These are phyloP conservation scores for Leishmania mexicana DNA, from an alignment of 208 protist species.

Conservation along the genomic window DNA sequence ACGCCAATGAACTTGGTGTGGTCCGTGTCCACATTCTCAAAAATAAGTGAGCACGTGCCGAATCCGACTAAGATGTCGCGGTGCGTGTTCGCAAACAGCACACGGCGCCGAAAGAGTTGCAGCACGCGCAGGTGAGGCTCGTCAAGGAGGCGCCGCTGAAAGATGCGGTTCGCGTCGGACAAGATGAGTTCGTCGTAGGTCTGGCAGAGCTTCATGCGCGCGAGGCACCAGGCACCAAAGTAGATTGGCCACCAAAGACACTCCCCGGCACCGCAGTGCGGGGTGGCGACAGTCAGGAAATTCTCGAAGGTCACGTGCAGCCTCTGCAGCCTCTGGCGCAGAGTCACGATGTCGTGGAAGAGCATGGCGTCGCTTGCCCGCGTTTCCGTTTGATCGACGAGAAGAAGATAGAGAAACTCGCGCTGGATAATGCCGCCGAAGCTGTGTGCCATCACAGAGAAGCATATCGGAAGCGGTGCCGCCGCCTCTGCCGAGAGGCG, in stretches of 20 bases:
- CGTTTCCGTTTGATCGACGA: slow-evolving; percentile 32
- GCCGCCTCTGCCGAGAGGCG: slow-evolving; percentile 7
- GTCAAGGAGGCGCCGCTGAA: slow-evolving; percentile 51
- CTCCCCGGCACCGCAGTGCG: slow-evolving; percentile 64
- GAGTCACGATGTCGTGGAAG: slow-evolving; percentile 18
- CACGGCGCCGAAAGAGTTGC: slow-evolving; percentile 53
- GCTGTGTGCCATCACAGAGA: slow-evolving; percentile 72
- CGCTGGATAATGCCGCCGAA: slow-evolving; percentile 74
- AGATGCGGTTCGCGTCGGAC: slow-evolving; percentile 36
- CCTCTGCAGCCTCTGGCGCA: slow-evolving; percentile 33
- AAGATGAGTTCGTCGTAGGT: slow-evolving; percentile 62
- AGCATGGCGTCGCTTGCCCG: slow-evolving; percentile 19
- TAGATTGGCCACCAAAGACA: slow-evolving; percentile 56
- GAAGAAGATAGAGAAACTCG: slow-evolving; percentile 63
- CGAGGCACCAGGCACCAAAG: slow-evolving; percentile 47
- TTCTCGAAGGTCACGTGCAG: slow-evolving; percentile 54
- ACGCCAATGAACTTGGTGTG: slow-evolving; percentile 43
- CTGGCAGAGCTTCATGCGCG: slow-evolving; percentile 35
- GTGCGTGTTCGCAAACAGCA: slow-evolving; percentile 72
- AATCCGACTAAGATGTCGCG: slow-evolving; percentile 79
- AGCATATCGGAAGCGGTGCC: slow-evolving; percentile 34
- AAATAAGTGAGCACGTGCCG: slow-evolving; percentile 63
- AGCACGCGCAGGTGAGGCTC: slow-evolving; percentile 48
- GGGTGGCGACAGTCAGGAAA: slow-evolving; percentile 66
- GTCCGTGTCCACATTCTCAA: slow-evolving; percentile 40